Conservation (phyloP, 129 eudicot species). For the Escallonia herrerae region DNA sequence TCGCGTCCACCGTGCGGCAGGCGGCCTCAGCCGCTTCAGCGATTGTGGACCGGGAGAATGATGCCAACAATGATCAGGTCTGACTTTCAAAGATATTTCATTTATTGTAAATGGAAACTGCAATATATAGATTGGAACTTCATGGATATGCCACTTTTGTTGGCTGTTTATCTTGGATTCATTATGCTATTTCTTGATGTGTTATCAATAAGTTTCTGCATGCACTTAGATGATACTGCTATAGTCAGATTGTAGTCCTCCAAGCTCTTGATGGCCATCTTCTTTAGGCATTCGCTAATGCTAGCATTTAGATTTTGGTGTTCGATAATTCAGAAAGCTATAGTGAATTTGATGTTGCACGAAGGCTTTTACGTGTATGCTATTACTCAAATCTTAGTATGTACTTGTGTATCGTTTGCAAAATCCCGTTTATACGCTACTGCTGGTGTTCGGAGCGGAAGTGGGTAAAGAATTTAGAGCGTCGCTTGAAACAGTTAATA, state of each 20-base stretch:
- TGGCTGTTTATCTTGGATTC: neutral
- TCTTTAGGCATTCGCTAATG: too few relatives aligned
- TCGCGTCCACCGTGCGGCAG: conserved; percentile 76
- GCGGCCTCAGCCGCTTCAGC: conserved; percentile 86
- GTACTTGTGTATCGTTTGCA: too few relatives aligned
- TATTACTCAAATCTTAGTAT: too few relatives aligned
- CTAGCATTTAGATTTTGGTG: too few relatives aligned
- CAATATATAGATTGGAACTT: neutral
- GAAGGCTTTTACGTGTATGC: too few relatives aligned
- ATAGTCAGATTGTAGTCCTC: neutral
- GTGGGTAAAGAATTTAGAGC: too few relatives aligned
- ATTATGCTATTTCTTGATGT: neutral
- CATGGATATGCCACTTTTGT: too few relatives aligned
- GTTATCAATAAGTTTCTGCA: neutral
- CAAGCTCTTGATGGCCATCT: too few relatives aligned
- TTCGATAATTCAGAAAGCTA: too few relatives aligned
- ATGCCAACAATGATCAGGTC: conserved; percentile 65
- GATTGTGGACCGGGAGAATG: conserved; percentile 67
- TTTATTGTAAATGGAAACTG: neutral
- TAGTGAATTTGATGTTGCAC: too few relatives aligned
- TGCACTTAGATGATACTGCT: neutral
- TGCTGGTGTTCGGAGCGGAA: too few relatives aligned
- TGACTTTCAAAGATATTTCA: neutral
- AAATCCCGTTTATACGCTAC: too few relatives aligned
- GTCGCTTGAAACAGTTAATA: neutral